Conservation (phyloP, 148 eudicot genomes). For the Dysphania ambrosioides region DNA sequence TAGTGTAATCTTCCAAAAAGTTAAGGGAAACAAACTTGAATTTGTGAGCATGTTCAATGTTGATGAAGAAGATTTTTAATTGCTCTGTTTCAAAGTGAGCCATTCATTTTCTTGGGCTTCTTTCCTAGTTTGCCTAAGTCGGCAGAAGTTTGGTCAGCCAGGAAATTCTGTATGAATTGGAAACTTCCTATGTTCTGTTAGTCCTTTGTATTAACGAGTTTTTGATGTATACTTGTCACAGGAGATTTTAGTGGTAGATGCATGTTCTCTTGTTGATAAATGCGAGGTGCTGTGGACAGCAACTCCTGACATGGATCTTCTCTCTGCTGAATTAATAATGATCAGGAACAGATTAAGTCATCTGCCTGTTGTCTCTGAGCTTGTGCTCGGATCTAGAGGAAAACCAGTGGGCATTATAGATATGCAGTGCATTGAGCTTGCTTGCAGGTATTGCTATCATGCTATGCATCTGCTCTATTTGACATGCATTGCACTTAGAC, state of each 20-base stretch:
- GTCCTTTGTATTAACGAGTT: neutral
- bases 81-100: neutral
- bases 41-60: neutral
- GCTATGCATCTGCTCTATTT: slow-evolving; percentile 12
- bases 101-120: neutral
- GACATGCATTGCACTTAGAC: neutral
- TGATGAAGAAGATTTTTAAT: neutral
- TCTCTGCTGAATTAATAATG: slow-evolving; percentile 61
- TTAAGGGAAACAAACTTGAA: neutral
- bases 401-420: slow-evolving; percentile 74
- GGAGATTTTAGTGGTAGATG: slow-evolving; percentile 61
- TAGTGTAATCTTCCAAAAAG: neutral
- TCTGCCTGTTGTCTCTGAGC: slow-evolving; percentile 64
- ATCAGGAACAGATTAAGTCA: slow-evolving; percentile 43
- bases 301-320: slow-evolving; percentile 63
- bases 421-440: slow-evolving; percentile 66
- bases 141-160: too few relatives aligned
- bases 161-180: too few relatives aligned
- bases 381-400: slow-evolving; percentile 36
- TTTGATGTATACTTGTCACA: slow-evolving; percentile 30
- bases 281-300: slow-evolving; percentile 41
- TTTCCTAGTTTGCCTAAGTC: neutral
- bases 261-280: slow-evolving; percentile 36
- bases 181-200: too few relatives aligned
- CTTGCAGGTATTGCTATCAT: slow-evolving; percentile 73